Evolutionary conservation across 208 protist genomes (phyloP).

Genomic region (Porcisia deanei): DNA sequence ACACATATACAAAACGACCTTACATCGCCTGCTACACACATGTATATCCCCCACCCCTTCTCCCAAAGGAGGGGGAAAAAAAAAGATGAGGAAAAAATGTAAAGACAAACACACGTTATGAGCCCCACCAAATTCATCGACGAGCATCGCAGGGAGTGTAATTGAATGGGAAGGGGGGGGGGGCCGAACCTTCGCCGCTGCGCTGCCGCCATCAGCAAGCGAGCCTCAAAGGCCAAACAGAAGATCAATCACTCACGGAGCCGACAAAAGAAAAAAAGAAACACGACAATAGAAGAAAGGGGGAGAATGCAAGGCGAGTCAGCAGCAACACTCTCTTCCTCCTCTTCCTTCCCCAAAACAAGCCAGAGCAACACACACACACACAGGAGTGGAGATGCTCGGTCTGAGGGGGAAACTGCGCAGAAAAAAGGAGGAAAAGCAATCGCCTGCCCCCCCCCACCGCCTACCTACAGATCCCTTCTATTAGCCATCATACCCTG

Average conservation of each 20-base stretch:
- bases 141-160: not conserved
- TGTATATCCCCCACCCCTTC: too few relatives aligned
- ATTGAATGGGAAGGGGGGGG: too few relatives aligned
- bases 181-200: not conserved
- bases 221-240: not conserved
- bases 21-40: too few relatives aligned
- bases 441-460: not conserved
- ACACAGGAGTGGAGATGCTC: not conserved
- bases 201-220: not conserved
- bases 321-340: not conserved
- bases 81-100: not conserved
- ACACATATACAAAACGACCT: too few relatives aligned
- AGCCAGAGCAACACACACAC: not conserved
- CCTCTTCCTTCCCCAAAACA: not conserved
- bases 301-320: not conserved
- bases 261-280: constrained; percentile 9
- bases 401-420: not conserved
- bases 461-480: not conserved
- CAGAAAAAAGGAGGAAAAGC: not conserved
- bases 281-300: constrained; percentile 2
- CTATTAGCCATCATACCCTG: not conserved
- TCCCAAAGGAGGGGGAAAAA: not conserved
- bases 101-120: not conserved
- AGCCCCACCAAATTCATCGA: not conserved
- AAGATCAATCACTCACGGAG: not conserved